Evolutionary conservation across 2,329 filamentous ascomycete species (phyloP), one percentile per base, ranked within the genome.

Genomic region (Trichoderma sp.): DNA sequence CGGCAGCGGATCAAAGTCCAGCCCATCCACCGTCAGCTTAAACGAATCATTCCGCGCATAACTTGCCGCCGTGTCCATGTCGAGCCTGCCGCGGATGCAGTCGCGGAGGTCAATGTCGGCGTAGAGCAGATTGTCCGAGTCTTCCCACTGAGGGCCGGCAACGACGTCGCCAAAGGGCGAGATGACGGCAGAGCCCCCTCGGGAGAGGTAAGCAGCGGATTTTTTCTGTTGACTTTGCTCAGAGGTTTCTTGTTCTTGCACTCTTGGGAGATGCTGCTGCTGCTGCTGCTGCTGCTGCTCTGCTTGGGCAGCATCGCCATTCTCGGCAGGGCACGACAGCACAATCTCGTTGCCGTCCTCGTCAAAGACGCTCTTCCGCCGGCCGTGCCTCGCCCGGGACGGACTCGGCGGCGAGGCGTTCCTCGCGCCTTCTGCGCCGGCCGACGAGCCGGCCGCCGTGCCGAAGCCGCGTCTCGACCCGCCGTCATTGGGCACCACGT

Each of bases 61-160:
- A 76, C 91, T 94, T 0, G 94, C 94, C 2, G 89, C 93, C 46
- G 92, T 89, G 81, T 97, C 94, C 58, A 97, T 78, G 77, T 97
- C 94, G 72, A 97, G 78, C 64, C 93, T 83, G 0, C 94, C 94
- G 11, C 92, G 85, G 72, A 94, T 87, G 74, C 94, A 97, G 73
- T 97, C 93, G 59, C 96, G 91, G 75, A 97, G 90, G 75, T 97
- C 93, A 4, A 94, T 90, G 72, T 96, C 92, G 0, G 87, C 84
- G 39, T 87, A 86, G 63, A 94, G 80, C 34, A 97, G 78, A 0
- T 88, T 86, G 4, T 87, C 84, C 67, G 90, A 80, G 70, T 94
- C 90, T 69, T 97, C 92, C 94, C 94, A 97, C 69, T 96, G 82
- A 0, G 94, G 94, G 0, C 91, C 93, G 1, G 88, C 88, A 1